Evolutionary conservation across 345 rosid genomes (phyloP), one percentile per base, ranked within the genome.

Genomic region (Pistacia integerrima): DNA sequence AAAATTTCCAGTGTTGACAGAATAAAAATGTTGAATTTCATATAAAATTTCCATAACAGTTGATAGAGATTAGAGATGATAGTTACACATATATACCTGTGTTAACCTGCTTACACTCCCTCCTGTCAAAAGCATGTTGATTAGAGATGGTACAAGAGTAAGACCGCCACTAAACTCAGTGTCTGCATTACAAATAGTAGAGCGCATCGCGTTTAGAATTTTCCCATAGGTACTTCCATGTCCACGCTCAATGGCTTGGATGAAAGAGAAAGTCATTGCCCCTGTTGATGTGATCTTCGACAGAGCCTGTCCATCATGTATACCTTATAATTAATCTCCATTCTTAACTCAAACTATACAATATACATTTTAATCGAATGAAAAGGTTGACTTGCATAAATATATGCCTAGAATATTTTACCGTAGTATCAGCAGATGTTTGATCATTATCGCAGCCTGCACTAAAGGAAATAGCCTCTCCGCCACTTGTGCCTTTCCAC

Each of bases 401-500:
- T 12, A 46, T 12, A 51, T 57, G 10, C 13, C 52, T 41, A 38
- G 41, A 33, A 66, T 12, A 20, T 30, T 17, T 74, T 91, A 94
- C 97, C 77, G 91, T 82, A 77, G 98, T 91, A 72, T 95, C 98
- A 14, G 90, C 94, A 18, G 98, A 87, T 57, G 89, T 89, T 74
- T 93, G 95, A 88, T 90, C 69, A 74, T 94, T 98, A 59, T 90
- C 97, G 55, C 97, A 93, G 60, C 97, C 98, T 30, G n/a, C n/a
- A 11, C 98, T 95, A 75, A 95, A 93, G 52, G 93, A 95, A 78
- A 93, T 75, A 55, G 85, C 97, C 72, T 93, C 97, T 22, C 99
- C 98, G 13, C 99, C 99, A 59, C 85, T 90, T 20, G 98, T 93
- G 55, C 97, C 97, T 87, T 91, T 95, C 97, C 97, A 87, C 49